Base-by-base conservation (phyloP, 139 green algal genomes). In the Tetraselmis striata region DNA sequence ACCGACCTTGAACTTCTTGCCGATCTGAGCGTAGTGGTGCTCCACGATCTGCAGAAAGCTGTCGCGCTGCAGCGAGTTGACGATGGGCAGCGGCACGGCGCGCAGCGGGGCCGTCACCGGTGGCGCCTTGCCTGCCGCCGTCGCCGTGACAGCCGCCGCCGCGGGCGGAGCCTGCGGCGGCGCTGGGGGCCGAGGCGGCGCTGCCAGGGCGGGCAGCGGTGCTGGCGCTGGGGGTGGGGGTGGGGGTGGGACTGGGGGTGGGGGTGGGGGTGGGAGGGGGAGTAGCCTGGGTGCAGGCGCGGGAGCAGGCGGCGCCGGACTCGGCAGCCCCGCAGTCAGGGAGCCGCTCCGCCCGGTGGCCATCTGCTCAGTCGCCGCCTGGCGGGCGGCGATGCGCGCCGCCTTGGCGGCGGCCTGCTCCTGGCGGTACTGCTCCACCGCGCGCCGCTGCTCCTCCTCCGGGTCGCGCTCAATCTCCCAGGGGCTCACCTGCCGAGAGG, bases 381-480 rank as follows among this genome's bases (percentile, higher is more conserved):
- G 75, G 45, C 84, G 82, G 31, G 86, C 86, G 5, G 80, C 76
- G 26, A 84, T 31, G 22, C 87, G 80, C 67, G 87, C 30, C 59
- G 81, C 79, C 0, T 89, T 80, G 1, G 85, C 89, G 2, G 79
- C 83, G 1, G 86, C 86, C 80, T 92, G 86, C 32, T 88, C 81
- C 76, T 84, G 59, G 23, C 82, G 82, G 23, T 79, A 76, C 29
- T 80, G 79, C 59, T 94, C 90, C 23, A 91, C 88, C 32, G 84
- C 32, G 1, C 82, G 74, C 32, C 81, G 77, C 83, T 45, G 79
- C 59, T 90, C 85, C 32, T 94, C 92, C 28, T 95, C 92, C 1
- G 90, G 91, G 79, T 96, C 93, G 5, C 88, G 75, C 85, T 97
- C 92, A 2, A 97, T 87, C 83, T 96, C 92, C 94, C 94, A 97